A percentile compares a stretch with the other conserved stretches of the same genome.
These are phyloP conservation scores for Candida caryicola DNA, from an alignment of 805 yeast genomes.

Conservation along the genomic window DNA sequence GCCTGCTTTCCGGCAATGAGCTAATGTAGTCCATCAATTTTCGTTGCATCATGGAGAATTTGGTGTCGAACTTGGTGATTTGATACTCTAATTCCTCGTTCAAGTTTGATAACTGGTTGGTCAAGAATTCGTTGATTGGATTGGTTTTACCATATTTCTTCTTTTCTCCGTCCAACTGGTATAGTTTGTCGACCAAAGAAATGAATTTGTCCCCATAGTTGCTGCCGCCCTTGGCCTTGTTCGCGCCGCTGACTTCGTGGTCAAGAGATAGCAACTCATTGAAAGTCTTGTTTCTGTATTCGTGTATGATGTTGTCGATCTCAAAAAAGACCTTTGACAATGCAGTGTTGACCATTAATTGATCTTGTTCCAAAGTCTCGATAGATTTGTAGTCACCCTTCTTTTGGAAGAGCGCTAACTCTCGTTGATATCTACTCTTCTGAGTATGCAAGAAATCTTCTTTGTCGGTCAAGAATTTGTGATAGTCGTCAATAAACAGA, in stretches of 20 bases:
- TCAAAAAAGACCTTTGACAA: constrained; percentile 29
- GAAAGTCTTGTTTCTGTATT: constrained; percentile 34
- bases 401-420: constrained; percentile 9
- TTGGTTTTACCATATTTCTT: constrained; percentile 15
- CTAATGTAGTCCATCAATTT: constrained; percentile 35
- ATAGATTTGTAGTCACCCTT: constrained; percentile 13
- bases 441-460: constrained; percentile 15
- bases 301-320: constrained; percentile 31
- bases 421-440: constrained; percentile 10
- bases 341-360: constrained; percentile 27
- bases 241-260: constrained; percentile 24
- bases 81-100: constrained; percentile 36
- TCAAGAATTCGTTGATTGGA: constrained; percentile 37
- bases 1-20: constrained; percentile 29
- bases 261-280: constrained; percentile 39
- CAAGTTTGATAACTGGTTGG: constrained; percentile 29
- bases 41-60: constrained; percentile 36
- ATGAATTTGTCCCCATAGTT: constrained; percentile 31
- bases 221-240: constrained; percentile 6
- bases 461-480: constrained; percentile 27
- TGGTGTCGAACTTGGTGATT: constrained; percentile 32
- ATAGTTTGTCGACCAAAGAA: constrained; percentile 38
- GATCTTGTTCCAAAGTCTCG: constrained; percentile 21
- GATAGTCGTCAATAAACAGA: constrained; percentile 33
- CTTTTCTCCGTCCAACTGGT: constrained; percentile 25